These are phyloP conservation scores for Sclerotinia spermophila DNA, from an alignment of 2,329 filamentous ascomycete species.

Conservation along the genomic window DNA sequence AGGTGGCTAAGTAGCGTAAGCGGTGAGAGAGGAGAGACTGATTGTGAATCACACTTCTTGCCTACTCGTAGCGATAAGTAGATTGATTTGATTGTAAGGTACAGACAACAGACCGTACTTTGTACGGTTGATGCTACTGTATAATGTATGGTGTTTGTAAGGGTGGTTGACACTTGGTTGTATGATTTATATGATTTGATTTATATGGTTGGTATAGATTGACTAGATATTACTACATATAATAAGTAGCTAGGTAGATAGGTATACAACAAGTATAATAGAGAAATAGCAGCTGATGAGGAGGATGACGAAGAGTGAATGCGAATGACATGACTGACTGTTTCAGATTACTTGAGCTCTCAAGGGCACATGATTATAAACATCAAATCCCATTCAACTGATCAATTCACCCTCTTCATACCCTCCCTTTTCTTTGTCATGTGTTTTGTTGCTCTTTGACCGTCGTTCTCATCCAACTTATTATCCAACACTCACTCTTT, in stretches of 20 bases:
- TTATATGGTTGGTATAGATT: not conserved
- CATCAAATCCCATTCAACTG: not conserved
- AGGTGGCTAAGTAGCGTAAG: slow-evolving; percentile 13
- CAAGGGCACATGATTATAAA: slow-evolving; percentile 3
- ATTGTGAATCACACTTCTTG: slow-evolving; percentile 5
- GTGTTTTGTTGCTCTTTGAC: not conserved
- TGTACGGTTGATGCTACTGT: not conserved
- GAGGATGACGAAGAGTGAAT: not conserved
- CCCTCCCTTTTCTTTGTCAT: not conserved
- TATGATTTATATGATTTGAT: not conserved
- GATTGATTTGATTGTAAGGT: no score
- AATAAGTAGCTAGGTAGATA: not conserved
- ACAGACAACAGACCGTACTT: no score
- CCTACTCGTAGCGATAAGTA: slow-evolving; percentile 3
- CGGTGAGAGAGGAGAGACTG: slow-evolving; percentile 13
- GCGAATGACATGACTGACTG: not conserved
- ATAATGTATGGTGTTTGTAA: not conserved
- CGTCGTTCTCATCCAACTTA: not conserved
- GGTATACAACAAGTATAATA: not conserved
- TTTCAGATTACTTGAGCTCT: not conserved
- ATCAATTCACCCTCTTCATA: not conserved
- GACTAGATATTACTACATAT: not conserved
- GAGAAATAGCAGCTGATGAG: not conserved
- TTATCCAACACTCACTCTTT: not conserved
- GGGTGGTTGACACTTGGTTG: not conserved